Conservation (phyloP, 1,284 basidiomycete genomes). For the Serendipita sp. region DNA sequence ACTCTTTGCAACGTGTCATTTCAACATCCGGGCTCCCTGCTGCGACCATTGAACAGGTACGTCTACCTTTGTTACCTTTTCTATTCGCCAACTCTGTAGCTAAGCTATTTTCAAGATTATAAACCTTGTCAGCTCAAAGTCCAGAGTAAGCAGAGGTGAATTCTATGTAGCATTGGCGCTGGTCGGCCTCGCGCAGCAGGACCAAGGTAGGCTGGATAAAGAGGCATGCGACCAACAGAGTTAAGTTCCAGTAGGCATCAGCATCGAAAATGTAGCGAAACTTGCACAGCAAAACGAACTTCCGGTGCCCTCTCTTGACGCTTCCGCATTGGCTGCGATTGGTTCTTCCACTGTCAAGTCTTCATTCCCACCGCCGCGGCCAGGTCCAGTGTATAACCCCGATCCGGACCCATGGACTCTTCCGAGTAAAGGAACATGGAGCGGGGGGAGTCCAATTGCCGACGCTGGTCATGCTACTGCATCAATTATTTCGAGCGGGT, state of each 20-base stretch:
- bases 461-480: slow-evolving; percentile 26
- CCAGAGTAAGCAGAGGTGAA: slow-evolving; percentile 68
- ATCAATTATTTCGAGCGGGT: slow-evolving; percentile 50
- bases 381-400: slow-evolving; percentile 29
- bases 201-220: neutral
- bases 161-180: slow-evolving; percentile 80
- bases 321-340: slow-evolving; percentile 30
- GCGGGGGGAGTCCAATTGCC: slow-evolving; percentile 27
- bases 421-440: slow-evolving; percentile 17
- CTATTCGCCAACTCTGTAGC: neutral
- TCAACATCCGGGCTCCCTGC: slow-evolving; percentile 64
- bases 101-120: slow-evolving; percentile 47
- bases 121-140: slow-evolving; percentile 60
- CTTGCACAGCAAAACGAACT: slow-evolving; percentile 55
- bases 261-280: slow-evolving; percentile 68
- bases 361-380: slow-evolving; percentile 25
- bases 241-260: slow-evolving; percentile 38
- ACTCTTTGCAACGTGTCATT: slow-evolving; percentile 63
- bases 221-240: neutral
- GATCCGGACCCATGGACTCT: slow-evolving; percentile 61
- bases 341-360: slow-evolving; percentile 32
- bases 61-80: slow-evolving; percentile 14
- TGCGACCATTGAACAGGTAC: slow-evolving; percentile 64
- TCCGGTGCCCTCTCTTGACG: slow-evolving; percentile 49
- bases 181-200: slow-evolving; percentile 63